phyloP scores from a whole-genome alignment of 805 yeast species.

The Cyberlindnera meyerae region DNA sequence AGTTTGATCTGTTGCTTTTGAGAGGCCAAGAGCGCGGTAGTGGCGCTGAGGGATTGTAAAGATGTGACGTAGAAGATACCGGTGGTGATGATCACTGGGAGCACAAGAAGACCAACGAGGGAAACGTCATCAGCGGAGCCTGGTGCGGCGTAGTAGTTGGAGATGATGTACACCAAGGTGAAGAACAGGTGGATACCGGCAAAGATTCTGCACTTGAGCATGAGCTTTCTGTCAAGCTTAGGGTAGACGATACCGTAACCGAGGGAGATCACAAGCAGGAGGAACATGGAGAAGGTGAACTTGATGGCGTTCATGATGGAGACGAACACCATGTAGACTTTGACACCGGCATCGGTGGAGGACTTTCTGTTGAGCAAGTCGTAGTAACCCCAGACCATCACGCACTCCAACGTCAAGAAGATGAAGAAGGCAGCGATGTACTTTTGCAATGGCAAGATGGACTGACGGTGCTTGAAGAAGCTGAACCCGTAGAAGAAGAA shows the following conservation, averaged over 20 bases:
- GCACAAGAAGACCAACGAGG: conserved; percentile 31
- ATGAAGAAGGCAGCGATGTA: conserved; percentile 83
- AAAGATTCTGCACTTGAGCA: conserved; percentile 65
- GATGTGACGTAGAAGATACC: conserved; percentile 71
- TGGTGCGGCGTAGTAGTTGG: conserved; percentile 48
- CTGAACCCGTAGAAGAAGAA: conserved; percentile 81
- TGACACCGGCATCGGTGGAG: conserved; percentile 46
- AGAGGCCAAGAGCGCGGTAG: conserved; percentile 66
- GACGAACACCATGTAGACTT: conserved; percentile 70
- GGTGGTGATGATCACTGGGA: conserved; percentile 71
- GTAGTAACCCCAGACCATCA: conserved; percentile 87
- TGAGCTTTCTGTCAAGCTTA: conserved; percentile 64
- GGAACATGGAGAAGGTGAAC: conserved; percentile 81
- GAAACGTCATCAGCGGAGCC: conserved; percentile 36
- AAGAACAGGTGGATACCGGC: conserved; percentile 53
- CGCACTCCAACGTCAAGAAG: conserved; percentile 77
- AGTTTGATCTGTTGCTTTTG: conserved; percentile 92
- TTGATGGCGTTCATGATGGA: conserved; percentile 77
- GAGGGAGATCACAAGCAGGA: conserved; percentile 75
- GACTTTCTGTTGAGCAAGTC: conserved; percentile 72
- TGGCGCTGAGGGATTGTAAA: conserved; percentile 65
- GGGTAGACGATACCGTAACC: conserved; percentile 96
- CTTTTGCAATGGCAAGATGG: conserved; percentile 83
- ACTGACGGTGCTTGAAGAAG: conserved; percentile 79
- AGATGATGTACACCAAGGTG: conserved; percentile 48